Evolutionary conservation across 768 basidiomycete species (phyloP).

Genomic region (Hemileccinum impolitum): DNA sequence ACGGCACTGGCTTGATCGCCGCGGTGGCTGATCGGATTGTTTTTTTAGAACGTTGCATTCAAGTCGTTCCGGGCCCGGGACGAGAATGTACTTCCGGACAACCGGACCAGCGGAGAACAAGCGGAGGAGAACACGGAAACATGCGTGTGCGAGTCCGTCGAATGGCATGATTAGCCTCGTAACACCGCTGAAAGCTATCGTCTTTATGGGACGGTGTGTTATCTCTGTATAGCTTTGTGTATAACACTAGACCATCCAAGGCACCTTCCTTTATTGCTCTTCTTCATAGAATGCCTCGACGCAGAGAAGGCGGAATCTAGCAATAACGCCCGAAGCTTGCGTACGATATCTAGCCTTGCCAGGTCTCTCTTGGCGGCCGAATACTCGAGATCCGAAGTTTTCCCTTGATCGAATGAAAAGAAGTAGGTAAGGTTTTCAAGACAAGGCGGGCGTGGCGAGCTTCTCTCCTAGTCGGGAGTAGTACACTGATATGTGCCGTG

Average conservation of each 20-base stretch:
- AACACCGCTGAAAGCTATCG: background rate
- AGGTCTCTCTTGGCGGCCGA: too few species aligned
- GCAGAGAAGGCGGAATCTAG: too few species aligned
- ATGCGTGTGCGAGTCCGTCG: background rate
- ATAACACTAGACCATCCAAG: background rate
- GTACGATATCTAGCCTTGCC: too few species aligned
- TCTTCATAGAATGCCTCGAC: too few species aligned
- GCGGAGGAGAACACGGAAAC: background rate
- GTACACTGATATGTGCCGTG: background rate
- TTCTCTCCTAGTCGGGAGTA: background rate
- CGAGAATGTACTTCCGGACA: background rate
- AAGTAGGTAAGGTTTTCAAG: background rate
- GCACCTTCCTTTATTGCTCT: background rate
- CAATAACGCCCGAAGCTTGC: too few species aligned
- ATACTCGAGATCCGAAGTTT: too few species aligned
- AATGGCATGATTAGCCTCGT: background rate
- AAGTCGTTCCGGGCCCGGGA: background rate
- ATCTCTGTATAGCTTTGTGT: background rate
- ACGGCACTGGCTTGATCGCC: background rate
- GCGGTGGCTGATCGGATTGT: background rate
- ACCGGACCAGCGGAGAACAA: background rate
- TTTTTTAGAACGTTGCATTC: background rate
- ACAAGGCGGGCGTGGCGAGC: background rate
- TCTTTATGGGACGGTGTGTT: too few species aligned
- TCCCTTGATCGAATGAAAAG: background rate